Conservation (phyloP, 2,329 filamentous ascomycete genomes). For the Juglanconis oblonga region DNA sequence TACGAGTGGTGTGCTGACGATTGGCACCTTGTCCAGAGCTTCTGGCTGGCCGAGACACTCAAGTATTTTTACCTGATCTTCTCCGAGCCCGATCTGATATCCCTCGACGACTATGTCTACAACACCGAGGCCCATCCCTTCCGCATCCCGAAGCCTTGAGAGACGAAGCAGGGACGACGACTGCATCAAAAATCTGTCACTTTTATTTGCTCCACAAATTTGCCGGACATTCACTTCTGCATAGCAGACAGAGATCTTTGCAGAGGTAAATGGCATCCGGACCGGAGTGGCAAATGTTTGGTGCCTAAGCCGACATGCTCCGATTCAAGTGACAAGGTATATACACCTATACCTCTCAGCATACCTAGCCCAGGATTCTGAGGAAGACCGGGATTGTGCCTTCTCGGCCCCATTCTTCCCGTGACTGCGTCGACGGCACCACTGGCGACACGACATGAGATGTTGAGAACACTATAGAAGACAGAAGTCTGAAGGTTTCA, state of each 20-base stretch:
- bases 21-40: conserved; percentile 38
- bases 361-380: too few species aligned
- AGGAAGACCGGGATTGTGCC: too few species aligned
- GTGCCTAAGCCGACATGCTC: too few species aligned
- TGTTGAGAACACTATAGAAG: too few species aligned
- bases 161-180: background rate
- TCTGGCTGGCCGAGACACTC: conserved; percentile 73
- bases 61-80: conserved; percentile 79
- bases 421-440: too few species aligned
- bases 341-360: too few species aligned
- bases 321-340: too few species aligned
- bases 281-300: too few species aligned
- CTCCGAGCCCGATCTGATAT: conserved; percentile 59
- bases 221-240: background rate
- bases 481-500: too few species aligned
- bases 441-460: too few species aligned
- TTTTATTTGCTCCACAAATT: background rate
- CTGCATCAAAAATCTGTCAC: background rate
- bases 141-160: conserved; percentile 22
- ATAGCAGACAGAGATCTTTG: background rate
- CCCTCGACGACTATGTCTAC: conserved; percentile 68
- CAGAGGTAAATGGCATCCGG: too few species aligned
- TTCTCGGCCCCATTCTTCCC: too few species aligned
- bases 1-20: background rate
- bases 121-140: conserved; percentile 57